A percentile compares a stretch with the other conserved stretches of the same genome.
Evolutionary conservation across 208 protist species (phyloP).

Genomic region (Kentomonas sorsogonicus): DNA sequence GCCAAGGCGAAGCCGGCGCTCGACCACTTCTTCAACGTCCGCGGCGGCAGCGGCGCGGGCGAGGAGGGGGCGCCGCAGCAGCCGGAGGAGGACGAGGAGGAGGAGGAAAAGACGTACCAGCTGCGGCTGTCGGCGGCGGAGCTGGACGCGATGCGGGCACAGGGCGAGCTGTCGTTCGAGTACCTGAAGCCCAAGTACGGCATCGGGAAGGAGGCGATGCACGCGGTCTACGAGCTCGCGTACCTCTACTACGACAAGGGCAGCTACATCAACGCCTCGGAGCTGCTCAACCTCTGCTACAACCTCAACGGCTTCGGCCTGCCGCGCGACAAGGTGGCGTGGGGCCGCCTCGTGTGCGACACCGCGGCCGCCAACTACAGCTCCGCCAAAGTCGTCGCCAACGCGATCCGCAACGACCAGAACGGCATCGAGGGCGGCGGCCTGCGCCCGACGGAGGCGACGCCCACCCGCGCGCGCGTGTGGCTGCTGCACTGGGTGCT

Average conservation of each 20-base stretch:
- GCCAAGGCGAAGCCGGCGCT: constrained; percentile 56
- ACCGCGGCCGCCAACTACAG: constrained; percentile 80
- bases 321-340: constrained; percentile 53
- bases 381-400: constrained; percentile 65
- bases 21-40: constrained; percentile 76
- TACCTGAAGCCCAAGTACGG: constrained; percentile 56
- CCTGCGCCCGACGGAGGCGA: constrained; percentile 34
- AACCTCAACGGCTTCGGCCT: constrained; percentile 77
- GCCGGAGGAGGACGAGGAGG: constrained; percentile 43
- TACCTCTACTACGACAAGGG: constrained; percentile 86
- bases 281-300: constrained; percentile 78
- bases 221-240: constrained; percentile 67
- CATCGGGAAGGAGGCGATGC: constrained; percentile 66
- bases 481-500: constrained; percentile 90
- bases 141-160: constrained; percentile 62
- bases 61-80: too few relatives aligned
- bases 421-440: constrained; percentile 66
- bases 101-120: constrained; percentile 68
- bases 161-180: constrained; percentile 71
- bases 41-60: too few relatives aligned
- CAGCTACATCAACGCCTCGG: constrained; percentile 71
- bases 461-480: constrained; percentile 58
- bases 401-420: constrained; percentile 64
- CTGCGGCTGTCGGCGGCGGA: constrained; percentile 71
- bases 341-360: constrained; percentile 87